Evolutionary conservation across 139 green algal species (phyloP), one percentile per base, ranked within the genome.

Genomic region (Parachlorella kessleri): DNA sequence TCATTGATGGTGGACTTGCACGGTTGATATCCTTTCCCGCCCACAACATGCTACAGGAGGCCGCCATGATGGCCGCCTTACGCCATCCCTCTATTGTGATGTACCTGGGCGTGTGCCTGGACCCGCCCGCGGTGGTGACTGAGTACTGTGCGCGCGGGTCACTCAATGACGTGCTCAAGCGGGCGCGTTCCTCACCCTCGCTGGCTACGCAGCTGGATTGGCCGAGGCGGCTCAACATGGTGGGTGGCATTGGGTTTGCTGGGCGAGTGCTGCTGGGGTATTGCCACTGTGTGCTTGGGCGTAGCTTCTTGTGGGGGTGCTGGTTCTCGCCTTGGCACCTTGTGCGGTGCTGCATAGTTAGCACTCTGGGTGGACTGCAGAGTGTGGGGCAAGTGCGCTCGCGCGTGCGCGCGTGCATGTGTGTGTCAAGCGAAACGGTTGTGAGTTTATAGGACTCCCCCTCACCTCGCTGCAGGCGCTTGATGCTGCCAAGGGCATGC

Each of bases 61-160:
- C 87, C 2, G 75, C 76, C 4, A 82, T 82, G 66, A 82, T 82
- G 77, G 77, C 69, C 32, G 54, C 41, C 70, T 55, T 82, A 69
- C 70, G 86, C n/a, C 87, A 92, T 65, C 89, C 86, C 30, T 92
- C 91, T 70, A 82, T 93, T 24, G 85, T 93, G 40, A 81, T 91
- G 75, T 76, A 76, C 84, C 84, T 93, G 72, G 78, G 78, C 4
- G 69, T 84, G n/a, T 78, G 69, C 66, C 67, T 81, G 59, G 69
- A 81, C 42, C 80, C 80, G 55, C 64, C 80, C 3, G 72, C 73
- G 8, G 69, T 85, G 35, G 73, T 85, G 28, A 85, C 80, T 26
- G 80, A 85, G 80, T 85, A 81, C 73, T 85, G 80, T 59, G 78
- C 78, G 21, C 70, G 78, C 26, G 78, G 89, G 24, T 87, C 80